Evolutionary conservation across 768 basidiomycete genomes (phyloP), one percentile per base, ranked within the genome.

Genomic region (Phlebiopsis flavidoalba): DNA sequence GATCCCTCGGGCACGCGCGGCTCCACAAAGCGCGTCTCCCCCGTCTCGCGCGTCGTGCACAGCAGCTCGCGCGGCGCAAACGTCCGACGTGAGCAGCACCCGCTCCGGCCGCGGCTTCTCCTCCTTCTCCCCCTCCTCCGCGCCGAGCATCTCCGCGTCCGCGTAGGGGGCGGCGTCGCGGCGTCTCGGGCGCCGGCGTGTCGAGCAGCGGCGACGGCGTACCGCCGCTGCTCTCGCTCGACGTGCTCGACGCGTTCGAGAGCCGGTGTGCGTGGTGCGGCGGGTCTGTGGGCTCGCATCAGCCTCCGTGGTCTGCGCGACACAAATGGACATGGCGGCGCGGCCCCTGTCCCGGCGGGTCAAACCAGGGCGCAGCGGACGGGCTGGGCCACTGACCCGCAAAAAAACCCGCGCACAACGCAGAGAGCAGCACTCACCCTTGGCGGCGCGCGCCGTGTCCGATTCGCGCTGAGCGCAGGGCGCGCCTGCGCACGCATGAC

Each of bases 1-100:
- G 60, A 92, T 91, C 17, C 91, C 91, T 91, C 87, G 10, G 91
- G 91, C 58, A 93, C 87, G 57, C 78, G 78, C 14, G 82, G 80
- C 46, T 88, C 86, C 40, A 85, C 79, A 64, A 93, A 93, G 65
- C 87, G 84, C 76, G 85, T 86, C 53, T 77, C 74, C 54, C 66
- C 37, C 31, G 61, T 62, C 52, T 33, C 57, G 45, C 61, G 57
- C 26, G 58, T 57, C 35, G 58, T 59, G 57, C 71, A 69, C 46
- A 78, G 65, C 48, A 78, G 69, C 21, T 79, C 76, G 59, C 71
- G 68, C 37, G 73, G 67, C 53, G 61, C 65, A 66, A 74, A 73
- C 8, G 73, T 70, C n/a, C 35, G 69, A 71, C 48, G 69, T 66
- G 60, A 62, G 53, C 52, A 40, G 46, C 37, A 62, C 52, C 10